Evolutionary conservation across 164 flowering plant species (phyloP).

Genomic region (Vitis rupestris): DNA sequence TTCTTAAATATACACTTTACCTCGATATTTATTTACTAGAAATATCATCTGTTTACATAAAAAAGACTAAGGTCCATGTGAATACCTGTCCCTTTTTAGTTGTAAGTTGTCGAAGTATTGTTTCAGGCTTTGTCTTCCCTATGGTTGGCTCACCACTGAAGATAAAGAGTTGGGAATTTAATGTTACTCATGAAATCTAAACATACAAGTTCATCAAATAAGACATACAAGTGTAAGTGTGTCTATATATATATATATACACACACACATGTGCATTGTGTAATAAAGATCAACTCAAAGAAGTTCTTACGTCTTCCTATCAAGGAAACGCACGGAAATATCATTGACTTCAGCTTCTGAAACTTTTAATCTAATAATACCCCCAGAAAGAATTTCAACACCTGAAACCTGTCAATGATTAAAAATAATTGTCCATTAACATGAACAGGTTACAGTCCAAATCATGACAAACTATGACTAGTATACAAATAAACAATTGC

Average conservation of each 20-base stretch:
- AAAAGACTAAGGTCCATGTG: neutral
- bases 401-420: slow-evolving; percentile 65
- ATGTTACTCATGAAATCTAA: slow-evolving; percentile 2
- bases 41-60: neutral
- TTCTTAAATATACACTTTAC: neutral
- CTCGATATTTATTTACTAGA: neutral
- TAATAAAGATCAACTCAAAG: neutral
- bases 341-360: slow-evolving; percentile 97
- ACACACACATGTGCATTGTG: neutral
- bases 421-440: neutral
- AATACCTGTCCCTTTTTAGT: slow-evolving; percentile 98
- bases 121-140: slow-evolving; percentile 97
- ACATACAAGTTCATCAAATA: neutral
- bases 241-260: too few relatives aligned
- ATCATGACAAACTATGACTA: neutral
- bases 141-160: slow-evolving; percentile 92
- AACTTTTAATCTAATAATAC: slow-evolving; percentile 78
- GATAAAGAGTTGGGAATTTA: slow-evolving; percentile 5
- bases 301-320: slow-evolving; percentile 74
- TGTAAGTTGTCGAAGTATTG: slow-evolving; percentile 87
- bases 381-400: slow-evolving; percentile 95
- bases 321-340: slow-evolving; percentile 82
- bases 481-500: neutral
- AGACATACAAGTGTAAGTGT: too few relatives aligned
- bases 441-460: neutral